A percentile compares a stretch with the other conserved stretches of the same genome.
Conservation (phyloP, 2,329 filamentous ascomycete genomes). For the Neopestalotiopsis sp. region DNA sequence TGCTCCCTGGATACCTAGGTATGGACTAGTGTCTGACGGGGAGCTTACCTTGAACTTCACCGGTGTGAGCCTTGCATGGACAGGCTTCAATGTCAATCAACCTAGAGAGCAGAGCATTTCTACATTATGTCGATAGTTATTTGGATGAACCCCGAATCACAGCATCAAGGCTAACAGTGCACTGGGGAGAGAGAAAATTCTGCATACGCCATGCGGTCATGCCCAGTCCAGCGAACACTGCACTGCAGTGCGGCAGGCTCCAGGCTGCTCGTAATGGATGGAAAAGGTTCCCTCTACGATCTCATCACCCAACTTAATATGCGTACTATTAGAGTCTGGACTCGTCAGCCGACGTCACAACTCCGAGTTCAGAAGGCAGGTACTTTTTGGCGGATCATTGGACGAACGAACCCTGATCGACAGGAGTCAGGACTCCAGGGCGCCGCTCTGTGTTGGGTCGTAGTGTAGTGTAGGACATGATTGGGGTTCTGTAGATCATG, state of each 20-base stretch:
- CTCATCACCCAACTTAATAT: background rate
- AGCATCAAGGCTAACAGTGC: background rate
- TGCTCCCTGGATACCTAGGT: background rate
- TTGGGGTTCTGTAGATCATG: slow-evolving; percentile 6
- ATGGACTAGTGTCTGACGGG: background rate
- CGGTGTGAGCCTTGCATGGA: slow-evolving; percentile 14
- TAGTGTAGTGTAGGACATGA: background rate
- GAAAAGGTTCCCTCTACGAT: background rate
- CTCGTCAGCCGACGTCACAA: background rate
- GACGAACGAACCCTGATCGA: slow-evolving; percentile 14
- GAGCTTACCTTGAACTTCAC: background rate
- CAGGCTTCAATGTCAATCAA: background rate
- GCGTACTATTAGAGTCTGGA: background rate
- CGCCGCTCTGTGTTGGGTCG: background rate
- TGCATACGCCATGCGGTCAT: background rate
- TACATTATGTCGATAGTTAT: no score
- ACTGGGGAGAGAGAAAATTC: background rate
- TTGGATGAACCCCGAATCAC: background rate
- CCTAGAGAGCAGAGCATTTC: background rate
- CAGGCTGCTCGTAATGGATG: background rate
- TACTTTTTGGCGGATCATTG: background rate
- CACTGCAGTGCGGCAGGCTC: background rate
- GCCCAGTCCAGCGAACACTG: background rate
- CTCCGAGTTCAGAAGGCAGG: background rate
- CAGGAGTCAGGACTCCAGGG: slow-evolving; percentile 8